Evolutionary conservation across 2,329 filamentous ascomycete genomes (phyloP).

Genomic region (Aureobasidium mangrovei): DNA sequence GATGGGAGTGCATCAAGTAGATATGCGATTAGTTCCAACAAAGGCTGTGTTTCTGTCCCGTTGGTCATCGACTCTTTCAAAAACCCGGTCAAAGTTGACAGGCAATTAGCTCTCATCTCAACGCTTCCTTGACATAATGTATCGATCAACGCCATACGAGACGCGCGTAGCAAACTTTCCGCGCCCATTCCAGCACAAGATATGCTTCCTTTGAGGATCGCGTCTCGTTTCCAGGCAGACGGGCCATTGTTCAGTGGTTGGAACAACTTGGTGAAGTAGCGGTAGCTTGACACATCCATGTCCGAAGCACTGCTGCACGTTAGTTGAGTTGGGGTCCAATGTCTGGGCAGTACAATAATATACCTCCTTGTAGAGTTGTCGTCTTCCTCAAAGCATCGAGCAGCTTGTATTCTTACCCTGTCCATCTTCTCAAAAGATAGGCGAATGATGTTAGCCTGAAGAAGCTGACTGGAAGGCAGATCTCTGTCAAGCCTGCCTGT

Average conservation of each 20-base stretch:
- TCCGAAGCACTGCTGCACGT: neutral
- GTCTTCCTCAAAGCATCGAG: slow-evolving; percentile 24
- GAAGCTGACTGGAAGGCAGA: slow-evolving; percentile 2
- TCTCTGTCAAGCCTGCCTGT: slow-evolving; percentile 2
- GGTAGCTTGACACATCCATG: slow-evolving; percentile 46
- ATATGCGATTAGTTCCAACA: slow-evolving; percentile 66
- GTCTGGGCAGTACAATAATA: neutral
- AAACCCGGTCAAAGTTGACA: slow-evolving; percentile 20
- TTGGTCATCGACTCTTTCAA: slow-evolving; percentile 14
- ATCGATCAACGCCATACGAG: slow-evolving; percentile 54
- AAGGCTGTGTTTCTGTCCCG: slow-evolving; percentile 14
- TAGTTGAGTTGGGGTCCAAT: neutral
- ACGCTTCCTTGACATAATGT: slow-evolving; percentile 22
- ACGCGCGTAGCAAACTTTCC: slow-evolving; percentile 63
- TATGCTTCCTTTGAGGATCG: slow-evolving; percentile 57
- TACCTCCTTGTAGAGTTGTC: neutral
- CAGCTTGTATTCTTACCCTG: slow-evolving; percentile 64
- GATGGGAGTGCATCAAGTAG: slow-evolving; percentile 40
- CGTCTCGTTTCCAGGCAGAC: slow-evolving; percentile 31
- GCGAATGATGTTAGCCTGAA: slow-evolving; percentile 41
- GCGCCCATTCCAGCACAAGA: slow-evolving; percentile 71
- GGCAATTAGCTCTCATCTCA: slow-evolving; percentile 12
- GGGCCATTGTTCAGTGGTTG: slow-evolving; percentile 31
- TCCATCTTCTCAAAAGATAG: slow-evolving; percentile 85
- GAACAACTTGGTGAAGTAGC: slow-evolving; percentile 51